These are phyloP conservation scores for Comarum palustre DNA, from an alignment of 306 rosid species.

Conservation along the genomic window DNA sequence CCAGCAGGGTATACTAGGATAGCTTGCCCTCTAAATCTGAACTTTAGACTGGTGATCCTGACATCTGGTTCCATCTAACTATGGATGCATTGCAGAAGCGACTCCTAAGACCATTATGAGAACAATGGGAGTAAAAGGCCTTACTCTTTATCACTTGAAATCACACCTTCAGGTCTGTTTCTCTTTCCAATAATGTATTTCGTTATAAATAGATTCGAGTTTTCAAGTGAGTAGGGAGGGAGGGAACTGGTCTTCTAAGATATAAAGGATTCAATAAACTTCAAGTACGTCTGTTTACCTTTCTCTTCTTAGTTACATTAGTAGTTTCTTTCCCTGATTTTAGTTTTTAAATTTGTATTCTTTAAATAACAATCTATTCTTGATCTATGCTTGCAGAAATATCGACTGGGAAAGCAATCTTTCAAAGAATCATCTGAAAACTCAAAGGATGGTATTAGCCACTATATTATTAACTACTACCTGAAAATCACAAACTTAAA, in stretches of 20 bases:
- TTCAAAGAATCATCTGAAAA: conserved; percentile 49
- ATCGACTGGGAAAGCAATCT: conserved; percentile 54
- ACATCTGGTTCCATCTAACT: conserved; percentile 15
- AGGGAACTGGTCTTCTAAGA: not conserved
- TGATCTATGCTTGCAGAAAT: conserved; percentile 43
- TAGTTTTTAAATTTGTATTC: not conserved
- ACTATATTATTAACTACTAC: not conserved
- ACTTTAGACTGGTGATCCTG: not conserved
- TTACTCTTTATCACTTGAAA: conserved; percentile 62
- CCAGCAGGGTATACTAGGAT: not conserved
- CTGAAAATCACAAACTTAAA: conserved; percentile 10
- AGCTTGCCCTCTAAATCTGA: conserved; percentile 1
- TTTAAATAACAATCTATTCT: not conserved
- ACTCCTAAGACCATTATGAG: conserved; percentile 60
- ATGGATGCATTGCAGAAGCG: conserved; percentile 43
- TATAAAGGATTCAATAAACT: not conserved
- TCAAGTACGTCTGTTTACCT: not conserved
- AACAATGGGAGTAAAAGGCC: conserved; percentile 66
- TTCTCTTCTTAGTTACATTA: not conserved
- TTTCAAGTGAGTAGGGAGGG: conserved; percentile 2
- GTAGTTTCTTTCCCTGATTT: not conserved
- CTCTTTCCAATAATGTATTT: not conserved
- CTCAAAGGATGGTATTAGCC: conserved; percentile 48
- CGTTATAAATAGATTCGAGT: not conserved
- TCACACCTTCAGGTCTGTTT: conserved; percentile 60